phyloP scores from a whole-genome alignment of 2,329 filamentous ascomycete species.

The Elsinoe perseae region DNA sequence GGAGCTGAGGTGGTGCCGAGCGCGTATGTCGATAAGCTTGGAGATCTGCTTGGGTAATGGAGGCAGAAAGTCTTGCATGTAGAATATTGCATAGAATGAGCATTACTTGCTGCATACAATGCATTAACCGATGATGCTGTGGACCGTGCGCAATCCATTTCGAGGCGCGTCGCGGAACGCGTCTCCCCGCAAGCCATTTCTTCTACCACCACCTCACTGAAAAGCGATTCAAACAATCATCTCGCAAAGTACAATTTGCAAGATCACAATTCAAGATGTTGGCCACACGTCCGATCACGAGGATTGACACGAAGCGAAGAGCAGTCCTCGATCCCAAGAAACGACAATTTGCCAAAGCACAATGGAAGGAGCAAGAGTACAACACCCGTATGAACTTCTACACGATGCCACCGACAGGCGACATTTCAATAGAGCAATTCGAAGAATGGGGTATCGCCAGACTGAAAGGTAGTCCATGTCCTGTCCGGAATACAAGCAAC shows the following conservation, averaged over 20 bases:
- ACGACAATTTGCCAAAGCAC: conserved; percentile 72
- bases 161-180: conserved; percentile 14
- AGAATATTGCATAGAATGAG: background rate
- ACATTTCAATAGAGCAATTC: conserved; percentile 94
- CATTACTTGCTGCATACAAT: background rate
- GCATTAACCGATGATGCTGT: background rate
- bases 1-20: conserved; percentile 63
- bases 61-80: background rate
- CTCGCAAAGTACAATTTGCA: background rate
- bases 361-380: conserved; percentile 72
- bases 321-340: conserved; percentile 71
- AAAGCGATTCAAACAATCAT: background rate
- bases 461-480: conserved; percentile 54
- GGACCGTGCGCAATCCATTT: conserved; percentile 9
- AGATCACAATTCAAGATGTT: conserved; percentile 16
- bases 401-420: conserved; percentile 73
- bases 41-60: conserved; percentile 53
- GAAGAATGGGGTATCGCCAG: conserved; percentile 98
- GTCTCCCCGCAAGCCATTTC: conserved; percentile 13
- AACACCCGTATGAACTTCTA: conserved; percentile 90
- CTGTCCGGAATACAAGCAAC: background rate
- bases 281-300: conserved; percentile 20
- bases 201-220: background rate
- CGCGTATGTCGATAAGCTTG: conserved; percentile 77
- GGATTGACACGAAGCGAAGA: conserved; percentile 62